These are phyloP conservation scores for Tuber umbilicatum DNA, from an alignment of 495 filamentous ascomycete genomes.

Conservation along the genomic window DNA sequence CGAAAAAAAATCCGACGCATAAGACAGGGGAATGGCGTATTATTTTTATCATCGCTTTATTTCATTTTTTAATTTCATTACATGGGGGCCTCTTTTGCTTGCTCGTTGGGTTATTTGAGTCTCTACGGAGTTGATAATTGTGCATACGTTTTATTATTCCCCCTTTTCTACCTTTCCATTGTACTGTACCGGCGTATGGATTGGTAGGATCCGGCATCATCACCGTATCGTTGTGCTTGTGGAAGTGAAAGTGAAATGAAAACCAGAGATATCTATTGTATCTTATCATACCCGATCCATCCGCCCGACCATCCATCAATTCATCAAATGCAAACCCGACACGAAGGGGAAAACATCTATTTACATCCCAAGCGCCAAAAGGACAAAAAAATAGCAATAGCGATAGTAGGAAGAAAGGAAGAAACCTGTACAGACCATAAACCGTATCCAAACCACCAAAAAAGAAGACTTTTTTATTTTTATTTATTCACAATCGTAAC, in stretches of 20 bases:
- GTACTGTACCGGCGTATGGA: not conserved
- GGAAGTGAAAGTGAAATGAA: not conserved
- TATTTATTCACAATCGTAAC: too few species aligned
- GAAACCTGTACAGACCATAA: not conserved
- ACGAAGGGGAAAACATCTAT: not conserved
- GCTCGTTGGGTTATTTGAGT: not conserved
- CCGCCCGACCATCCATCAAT: not conserved
- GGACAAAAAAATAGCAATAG: not conserved
- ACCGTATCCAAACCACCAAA: not conserved
- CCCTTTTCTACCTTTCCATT: not conserved
- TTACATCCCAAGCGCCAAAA: not conserved
- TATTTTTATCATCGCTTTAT: not conserved
- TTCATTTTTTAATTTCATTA: not conserved
- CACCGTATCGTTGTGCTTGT: not conserved
- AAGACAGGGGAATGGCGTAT: not conserved
- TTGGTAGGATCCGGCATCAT: not conserved
- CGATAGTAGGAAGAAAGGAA: not conserved
- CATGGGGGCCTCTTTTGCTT: not conserved
- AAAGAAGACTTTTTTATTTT: not conserved
- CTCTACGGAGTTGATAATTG: conserved; percentile 2
- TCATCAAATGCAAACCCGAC: not conserved
- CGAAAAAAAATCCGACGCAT: not conserved
- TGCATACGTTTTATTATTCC: not conserved
- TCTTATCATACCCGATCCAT: not conserved
- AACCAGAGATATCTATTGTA: not conserved